Base-by-base conservation (phyloP, 371 early-diverging fungal species). In the Lichtheimia ramosa region DNA sequence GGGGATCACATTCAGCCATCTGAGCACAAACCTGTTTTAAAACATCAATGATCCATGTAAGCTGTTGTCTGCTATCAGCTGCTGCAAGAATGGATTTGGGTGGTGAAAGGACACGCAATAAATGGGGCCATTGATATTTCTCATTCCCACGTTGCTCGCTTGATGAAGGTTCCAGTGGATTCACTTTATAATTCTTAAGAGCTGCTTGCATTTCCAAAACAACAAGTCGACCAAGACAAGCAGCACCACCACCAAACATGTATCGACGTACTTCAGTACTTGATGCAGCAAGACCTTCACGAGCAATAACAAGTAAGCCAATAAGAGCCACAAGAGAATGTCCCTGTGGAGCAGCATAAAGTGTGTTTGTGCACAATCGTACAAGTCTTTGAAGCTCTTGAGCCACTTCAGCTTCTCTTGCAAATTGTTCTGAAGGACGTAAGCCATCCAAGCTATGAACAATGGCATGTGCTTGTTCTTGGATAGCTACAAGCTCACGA, bases 401-500 rank as follows among this genome's bases (percentile, higher is more conserved):
- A 8, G 67, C 63, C 3, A 73, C 58, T 40, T 64, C 62, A 16
- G 57, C 27, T 0, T 73, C 71, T 16, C 65, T 51, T 7, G 65
- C 67, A 40, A 73, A 76, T 21, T 73, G 77, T 23, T 76, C 73
- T 10, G 69, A 68, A 18, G 65, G 66, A 3, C 77, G 65, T 6
- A 50, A 43, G 2, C 58, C 53, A 55, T 76, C 73, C 14, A 73
- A 42, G 10, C 58, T 40, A 58, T 76, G 71, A 2, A 65, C 66
- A 8, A 69, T 62, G 1, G 10, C 1, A 7, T 43, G 58, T 3
- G 73, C 65, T 51, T 64, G 64, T 12, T 60, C 25, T 48, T 63
- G 60, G 10, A 73, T 56, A 1, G 49, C 25, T 10, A 59, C 18
- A 4, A 73, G 41, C 5, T 65, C 60, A 2, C 54, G 53, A 50